phyloP scores from a whole-genome alignment of 306 rosid genomes.

The Malus fusca region DNA sequence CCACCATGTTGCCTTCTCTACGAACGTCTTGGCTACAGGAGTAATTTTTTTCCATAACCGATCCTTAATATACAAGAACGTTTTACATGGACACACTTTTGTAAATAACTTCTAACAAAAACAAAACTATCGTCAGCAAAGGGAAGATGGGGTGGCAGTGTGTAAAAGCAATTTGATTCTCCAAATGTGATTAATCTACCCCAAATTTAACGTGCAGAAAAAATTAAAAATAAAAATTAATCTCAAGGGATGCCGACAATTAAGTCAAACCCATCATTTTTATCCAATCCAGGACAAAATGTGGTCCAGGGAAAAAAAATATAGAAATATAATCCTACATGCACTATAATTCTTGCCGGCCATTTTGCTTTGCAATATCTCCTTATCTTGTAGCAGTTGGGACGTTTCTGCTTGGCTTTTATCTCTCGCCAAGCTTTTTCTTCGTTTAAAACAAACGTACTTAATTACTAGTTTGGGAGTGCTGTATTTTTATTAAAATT shows the following conservation, averaged over 20 bases:
- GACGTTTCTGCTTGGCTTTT: background rate
- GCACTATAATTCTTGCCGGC: background rate
- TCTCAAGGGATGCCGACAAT: background rate
- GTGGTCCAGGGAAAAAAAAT: background rate
- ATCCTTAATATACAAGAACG: too few species aligned
- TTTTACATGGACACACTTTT: too few species aligned
- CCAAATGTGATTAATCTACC: background rate
- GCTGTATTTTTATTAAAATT: too few species aligned
- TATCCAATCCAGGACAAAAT: background rate
- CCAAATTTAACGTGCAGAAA: background rate
- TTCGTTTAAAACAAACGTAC: background rate
- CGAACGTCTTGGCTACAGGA: too few species aligned
- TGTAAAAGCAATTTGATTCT: background rate
- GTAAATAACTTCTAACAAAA: too few species aligned
- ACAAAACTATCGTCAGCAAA: too few species aligned
- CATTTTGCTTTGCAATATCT: background rate
- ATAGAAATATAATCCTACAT: background rate
- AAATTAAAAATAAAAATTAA: background rate
- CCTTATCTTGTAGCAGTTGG: background rate
- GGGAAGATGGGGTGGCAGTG: too few species aligned
- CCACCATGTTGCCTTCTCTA: too few species aligned
- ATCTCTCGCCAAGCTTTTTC: background rate
- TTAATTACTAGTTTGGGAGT: too few species aligned
- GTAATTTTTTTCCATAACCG: too few species aligned
- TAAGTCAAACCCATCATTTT: background rate